Conservation (phyloP, 805 yeast species). For the Clavispora santaluciae region DNA sequence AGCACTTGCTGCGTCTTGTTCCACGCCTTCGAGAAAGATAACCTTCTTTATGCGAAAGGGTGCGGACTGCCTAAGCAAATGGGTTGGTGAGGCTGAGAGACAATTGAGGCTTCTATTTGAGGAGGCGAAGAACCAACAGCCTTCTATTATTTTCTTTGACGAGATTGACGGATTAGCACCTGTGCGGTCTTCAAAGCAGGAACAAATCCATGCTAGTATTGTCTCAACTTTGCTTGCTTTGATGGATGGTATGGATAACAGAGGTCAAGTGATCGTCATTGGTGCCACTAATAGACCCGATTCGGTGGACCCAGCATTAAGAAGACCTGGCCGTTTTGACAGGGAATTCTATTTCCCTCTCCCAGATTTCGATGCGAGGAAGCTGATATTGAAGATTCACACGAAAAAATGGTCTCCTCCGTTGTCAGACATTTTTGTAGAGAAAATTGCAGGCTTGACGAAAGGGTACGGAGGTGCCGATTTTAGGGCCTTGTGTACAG, state of each 20-base stretch:
- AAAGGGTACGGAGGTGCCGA: conserved; percentile 99
- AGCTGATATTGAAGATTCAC: conserved; percentile 75
- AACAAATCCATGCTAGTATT: conserved; percentile 95
- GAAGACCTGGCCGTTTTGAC: conserved; percentile 97
- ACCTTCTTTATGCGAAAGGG: conserved; percentile 98
- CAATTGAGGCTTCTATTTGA: conserved; percentile 87
- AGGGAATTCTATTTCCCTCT: conserved; percentile 94
- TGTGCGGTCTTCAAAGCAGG: conserved; percentile 94
- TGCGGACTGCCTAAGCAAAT: conserved; percentile 92
- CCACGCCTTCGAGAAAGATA: conserved; percentile 76
- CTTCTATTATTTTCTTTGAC: conserved; percentile 92
- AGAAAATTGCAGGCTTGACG: conserved; percentile 69
- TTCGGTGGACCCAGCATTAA: conserved; percentile 94
- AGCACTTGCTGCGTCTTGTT: conserved; percentile 93
- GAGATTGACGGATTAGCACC: conserved; percentile 99
- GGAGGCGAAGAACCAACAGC: conserved; percentile 94
- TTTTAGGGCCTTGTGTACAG: conserved; percentile 88
- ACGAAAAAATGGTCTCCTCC: conserved; percentile 88
- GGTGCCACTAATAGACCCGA: conserved; percentile 99
- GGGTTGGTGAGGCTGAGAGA: conserved; percentile 99
- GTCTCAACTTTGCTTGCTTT: conserved; percentile 91
- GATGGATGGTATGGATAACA: conserved; percentile 99
- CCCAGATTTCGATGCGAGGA: conserved; percentile 77
- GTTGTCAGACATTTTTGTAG: conserved; percentile 50
- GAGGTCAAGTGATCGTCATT: conserved; percentile 96